phyloP scores from a whole-genome alignment of 2,329 filamentous ascomycete genomes.

The Paracamarosporium sp. region DNA sequence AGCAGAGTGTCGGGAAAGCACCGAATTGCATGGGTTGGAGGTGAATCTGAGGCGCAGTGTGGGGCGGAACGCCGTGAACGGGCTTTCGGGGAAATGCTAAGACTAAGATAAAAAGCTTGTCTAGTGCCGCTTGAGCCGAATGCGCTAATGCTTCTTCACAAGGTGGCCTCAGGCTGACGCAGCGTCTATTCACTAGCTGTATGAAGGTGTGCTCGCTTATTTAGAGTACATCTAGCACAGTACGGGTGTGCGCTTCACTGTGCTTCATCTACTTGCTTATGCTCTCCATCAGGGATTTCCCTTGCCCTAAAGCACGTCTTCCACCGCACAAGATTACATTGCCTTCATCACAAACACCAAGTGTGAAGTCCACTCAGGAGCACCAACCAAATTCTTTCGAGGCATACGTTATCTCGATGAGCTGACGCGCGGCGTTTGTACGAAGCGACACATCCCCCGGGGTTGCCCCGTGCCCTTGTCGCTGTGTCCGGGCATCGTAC shows the following conservation, averaged over 20 bases:
- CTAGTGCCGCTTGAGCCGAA: not conserved
- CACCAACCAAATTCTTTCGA: not conserved
- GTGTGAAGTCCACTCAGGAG: not conserved
- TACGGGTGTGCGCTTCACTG: too few relatives aligned
- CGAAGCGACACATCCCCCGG: not conserved
- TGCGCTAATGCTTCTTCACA: not conserved
- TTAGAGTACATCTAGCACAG: too few relatives aligned
- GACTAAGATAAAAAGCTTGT: not conserved
- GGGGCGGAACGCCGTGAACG: not conserved
- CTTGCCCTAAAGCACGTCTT: too few relatives aligned
- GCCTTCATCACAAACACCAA: too few relatives aligned
- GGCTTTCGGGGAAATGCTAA: not conserved
- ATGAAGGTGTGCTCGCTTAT: too few relatives aligned
- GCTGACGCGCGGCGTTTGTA: not conserved
- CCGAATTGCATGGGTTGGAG: not conserved
- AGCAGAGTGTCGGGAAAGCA: not conserved
- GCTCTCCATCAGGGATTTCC: too few relatives aligned
- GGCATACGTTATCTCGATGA: not conserved
- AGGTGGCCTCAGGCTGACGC: slow-evolving; percentile 1
- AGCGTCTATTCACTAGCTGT: too few relatives aligned
- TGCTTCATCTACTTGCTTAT: too few relatives aligned
- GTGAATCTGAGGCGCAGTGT: not conserved
- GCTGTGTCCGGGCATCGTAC: not conserved
- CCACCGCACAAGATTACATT: not conserved
- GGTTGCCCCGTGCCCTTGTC: not conserved